These are phyloP conservation scores for Globisporangium middletonii DNA, from an alignment of 352 stramenopile genomes.

Conservation along the genomic window DNA sequence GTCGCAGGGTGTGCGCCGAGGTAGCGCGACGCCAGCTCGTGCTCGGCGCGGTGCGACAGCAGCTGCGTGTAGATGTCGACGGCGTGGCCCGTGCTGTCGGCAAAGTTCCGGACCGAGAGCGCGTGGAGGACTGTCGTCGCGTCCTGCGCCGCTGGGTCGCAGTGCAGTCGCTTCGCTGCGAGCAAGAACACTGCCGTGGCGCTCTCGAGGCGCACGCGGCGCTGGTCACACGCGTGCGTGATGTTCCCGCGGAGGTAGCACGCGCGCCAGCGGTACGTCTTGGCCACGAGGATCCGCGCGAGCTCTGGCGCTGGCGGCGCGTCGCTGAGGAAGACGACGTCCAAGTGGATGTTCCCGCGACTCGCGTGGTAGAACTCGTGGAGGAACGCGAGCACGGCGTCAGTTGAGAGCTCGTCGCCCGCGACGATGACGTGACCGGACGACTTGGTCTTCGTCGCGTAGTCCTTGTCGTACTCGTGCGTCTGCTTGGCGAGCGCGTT, in stretches of 20 bases:
- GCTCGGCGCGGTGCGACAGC: constrained; percentile 35
- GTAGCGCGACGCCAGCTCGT: constrained; percentile 37
- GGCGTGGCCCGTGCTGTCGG: constrained; percentile 35
- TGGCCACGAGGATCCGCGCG: constrained; percentile 29
- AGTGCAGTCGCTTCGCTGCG: constrained; percentile 28
- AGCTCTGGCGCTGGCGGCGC: constrained; percentile 30
- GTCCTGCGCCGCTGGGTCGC: constrained; percentile 32
- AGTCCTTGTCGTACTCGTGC: constrained; percentile 54
- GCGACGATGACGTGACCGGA: constrained; percentile 63
- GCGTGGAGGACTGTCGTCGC: constrained; percentile 48
- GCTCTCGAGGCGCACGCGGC: constrained; percentile 32
- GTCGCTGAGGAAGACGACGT: constrained; percentile 61
- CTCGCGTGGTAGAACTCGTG: constrained; percentile 69
- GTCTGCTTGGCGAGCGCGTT: constrained; percentile 55
- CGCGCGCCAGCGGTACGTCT: constrained; percentile 39
- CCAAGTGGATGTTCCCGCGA: constrained; percentile 47
- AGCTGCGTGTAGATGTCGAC: constrained; percentile 58
- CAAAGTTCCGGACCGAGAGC: constrained; percentile 53
- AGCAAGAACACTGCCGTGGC: constrained; percentile 65
- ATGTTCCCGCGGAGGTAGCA: constrained; percentile 51
- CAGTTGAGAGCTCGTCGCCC: constrained; percentile 33
- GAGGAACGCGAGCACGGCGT: constrained; percentile 50
- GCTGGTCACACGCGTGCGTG: constrained; percentile 37
- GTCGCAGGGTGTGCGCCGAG: constrained; percentile 42
- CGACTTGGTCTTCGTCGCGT: constrained; percentile 22